These are phyloP conservation scores for Magnolia sinica DNA, from an alignment of 164 flowering plant species.

Conservation along the genomic window DNA sequence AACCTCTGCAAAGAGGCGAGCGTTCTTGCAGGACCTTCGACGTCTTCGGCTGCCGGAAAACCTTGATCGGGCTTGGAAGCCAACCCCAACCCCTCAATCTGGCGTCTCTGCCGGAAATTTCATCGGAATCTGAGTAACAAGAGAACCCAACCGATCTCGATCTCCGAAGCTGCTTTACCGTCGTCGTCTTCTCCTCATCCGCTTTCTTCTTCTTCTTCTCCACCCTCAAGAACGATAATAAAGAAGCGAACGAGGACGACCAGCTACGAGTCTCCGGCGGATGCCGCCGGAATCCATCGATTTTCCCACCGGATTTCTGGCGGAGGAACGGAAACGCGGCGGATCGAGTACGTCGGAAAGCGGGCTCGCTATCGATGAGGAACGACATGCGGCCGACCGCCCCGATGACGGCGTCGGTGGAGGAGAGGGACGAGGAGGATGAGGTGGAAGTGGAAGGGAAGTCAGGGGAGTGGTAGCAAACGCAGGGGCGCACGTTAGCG, in stretches of 20 bases:
- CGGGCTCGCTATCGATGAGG: slow-evolving; percentile 28
- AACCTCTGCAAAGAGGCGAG: slow-evolving; percentile 66
- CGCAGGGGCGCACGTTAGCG: slow-evolving; percentile 54
- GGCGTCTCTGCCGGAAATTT: slow-evolving; percentile 11
- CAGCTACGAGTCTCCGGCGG: slow-evolving; percentile 4
- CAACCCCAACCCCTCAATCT: slow-evolving; percentile 39
- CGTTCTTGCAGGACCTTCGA: slow-evolving; percentile 43
- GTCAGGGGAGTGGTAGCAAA: slow-evolving; percentile 27
- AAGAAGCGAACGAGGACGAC: slow-evolving; percentile 18
- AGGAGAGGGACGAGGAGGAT: slow-evolving; percentile 6
- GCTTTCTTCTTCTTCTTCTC: slow-evolving; percentile 28
- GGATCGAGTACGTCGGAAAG: slow-evolving; percentile 34
- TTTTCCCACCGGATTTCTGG: slow-evolving; percentile 20
- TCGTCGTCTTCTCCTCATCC: slow-evolving; percentile 33
- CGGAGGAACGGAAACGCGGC: slow-evolving; percentile 47
- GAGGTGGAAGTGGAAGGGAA: slow-evolving; percentile 11
- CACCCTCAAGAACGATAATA: slow-evolving; percentile 45
- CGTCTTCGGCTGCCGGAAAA: slow-evolving; percentile 55
- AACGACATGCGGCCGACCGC: slow-evolving; percentile 22
- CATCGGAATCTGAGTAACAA: slow-evolving; percentile 14
- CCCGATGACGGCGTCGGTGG: slow-evolving; percentile 13
- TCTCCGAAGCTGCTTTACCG: slow-evolving; percentile 14
- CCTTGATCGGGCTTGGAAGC: slow-evolving; percentile 89
- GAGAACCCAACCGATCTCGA: slow-evolving; percentile 62
- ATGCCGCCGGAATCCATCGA: background rate